Evolutionary conservation across 805 yeast species (phyloP).

Genomic region (Cephaloascus fragrans): DNA sequence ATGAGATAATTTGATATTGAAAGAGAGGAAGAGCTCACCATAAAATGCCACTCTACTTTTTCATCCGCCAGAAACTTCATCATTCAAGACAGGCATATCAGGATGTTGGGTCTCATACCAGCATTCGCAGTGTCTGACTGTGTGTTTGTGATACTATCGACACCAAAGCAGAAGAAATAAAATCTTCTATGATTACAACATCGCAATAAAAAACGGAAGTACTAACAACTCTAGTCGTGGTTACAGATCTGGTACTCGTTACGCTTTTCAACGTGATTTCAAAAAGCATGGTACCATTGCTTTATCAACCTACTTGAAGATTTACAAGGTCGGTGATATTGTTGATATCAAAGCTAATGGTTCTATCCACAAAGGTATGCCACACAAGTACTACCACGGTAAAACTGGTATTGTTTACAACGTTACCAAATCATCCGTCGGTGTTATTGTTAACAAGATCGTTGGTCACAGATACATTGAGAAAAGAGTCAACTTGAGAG

Average conservation of each 20-base stretch:
- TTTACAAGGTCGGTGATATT: conserved; percentile 98
- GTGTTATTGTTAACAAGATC: conserved; percentile 96
- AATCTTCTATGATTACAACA: too few species aligned
- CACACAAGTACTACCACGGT: conserved; percentile 99
- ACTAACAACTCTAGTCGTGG: conserved; percentile 59
- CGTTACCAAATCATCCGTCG: conserved; percentile 97
- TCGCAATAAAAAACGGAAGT: too few species aligned
- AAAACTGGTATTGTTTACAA: conserved; percentile 99
- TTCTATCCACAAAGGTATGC: conserved; percentile 99
- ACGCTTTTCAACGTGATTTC: conserved; percentile 99
- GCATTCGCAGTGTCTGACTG: too few species aligned
- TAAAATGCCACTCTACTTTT: too few species aligned
- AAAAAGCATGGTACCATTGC: conserved; percentile 93
- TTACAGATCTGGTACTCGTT: conserved; percentile 99
- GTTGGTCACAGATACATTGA: conserved; percentile 98
- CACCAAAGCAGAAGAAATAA: too few species aligned
- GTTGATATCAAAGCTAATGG: conserved; percentile 99
- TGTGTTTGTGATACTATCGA: too few species aligned
- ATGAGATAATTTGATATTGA: too few species aligned
- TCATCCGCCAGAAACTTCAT: too few species aligned
- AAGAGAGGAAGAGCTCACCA: too few species aligned
- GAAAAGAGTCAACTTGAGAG: conserved; percentile 97
- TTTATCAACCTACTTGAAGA: conserved; percentile 93
- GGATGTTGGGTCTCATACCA: too few species aligned
- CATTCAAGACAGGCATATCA: too few species aligned